Conservation (phyloP, 768 basidiomycete species). For the Basidioascus undulatus region DNA sequence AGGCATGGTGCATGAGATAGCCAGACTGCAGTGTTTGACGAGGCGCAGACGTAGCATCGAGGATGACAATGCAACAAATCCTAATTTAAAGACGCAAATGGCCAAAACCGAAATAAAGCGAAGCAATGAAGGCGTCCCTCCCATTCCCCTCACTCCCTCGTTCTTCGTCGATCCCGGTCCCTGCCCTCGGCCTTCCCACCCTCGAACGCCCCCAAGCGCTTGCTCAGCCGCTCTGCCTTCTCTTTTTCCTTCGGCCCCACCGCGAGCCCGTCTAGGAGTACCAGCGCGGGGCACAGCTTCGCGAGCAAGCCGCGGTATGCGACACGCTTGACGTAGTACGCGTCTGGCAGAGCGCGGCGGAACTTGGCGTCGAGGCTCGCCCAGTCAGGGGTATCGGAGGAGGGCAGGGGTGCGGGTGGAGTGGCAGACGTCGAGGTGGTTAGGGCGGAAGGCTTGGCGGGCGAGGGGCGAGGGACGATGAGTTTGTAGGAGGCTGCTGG, state of each 20-base stretch:
- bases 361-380: slow-evolving; percentile 59
- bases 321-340: slow-evolving; percentile 58
- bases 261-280: slow-evolving; percentile 62
- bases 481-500: too few relatives aligned
- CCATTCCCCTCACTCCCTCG: too few relatives aligned
- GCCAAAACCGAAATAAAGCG: too few relatives aligned
- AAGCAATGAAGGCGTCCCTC: too few relatives aligned
- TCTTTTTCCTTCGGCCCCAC: slow-evolving; percentile 60
- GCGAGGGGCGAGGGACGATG: not conserved
- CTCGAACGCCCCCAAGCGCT: slow-evolving; percentile 4
- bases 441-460: slow-evolving; percentile 2
- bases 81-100: too few relatives aligned
- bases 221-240: slow-evolving; percentile 43
- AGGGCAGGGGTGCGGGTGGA: not conserved
- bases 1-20: too few relatives aligned
- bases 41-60: too few relatives aligned
- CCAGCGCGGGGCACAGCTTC: slow-evolving; percentile 39
- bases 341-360: slow-evolving; percentile 71
- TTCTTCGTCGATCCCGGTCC: too few relatives aligned
- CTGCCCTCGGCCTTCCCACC: not conserved
- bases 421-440: not conserved
- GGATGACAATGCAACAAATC: too few relatives aligned
- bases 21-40: too few relatives aligned
- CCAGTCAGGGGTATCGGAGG: slow-evolving; percentile 25
- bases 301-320: slow-evolving; percentile 77